Percentiles rank a stretch among this genome's conserved stretches.
These are phyloP conservation scores for Sorghum bicolor DNA, from an alignment of 176 grass and related monocot species.

Conservation along the genomic window DNA sequence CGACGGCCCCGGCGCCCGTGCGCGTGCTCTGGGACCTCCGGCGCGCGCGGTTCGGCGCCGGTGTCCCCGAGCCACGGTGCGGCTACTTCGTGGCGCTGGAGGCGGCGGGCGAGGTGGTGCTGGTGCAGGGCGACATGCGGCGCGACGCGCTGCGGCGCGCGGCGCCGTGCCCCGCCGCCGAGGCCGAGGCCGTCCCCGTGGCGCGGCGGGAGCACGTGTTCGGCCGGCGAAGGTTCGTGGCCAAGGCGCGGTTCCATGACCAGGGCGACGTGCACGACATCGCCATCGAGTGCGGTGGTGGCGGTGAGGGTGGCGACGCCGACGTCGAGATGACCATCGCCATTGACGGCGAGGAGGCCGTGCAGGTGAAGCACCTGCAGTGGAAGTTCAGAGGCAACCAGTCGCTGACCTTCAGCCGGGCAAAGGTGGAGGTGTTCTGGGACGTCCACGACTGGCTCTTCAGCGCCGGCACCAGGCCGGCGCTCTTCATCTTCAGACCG, in stretches of 20 bases:
- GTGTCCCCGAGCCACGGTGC: conserved; percentile 45
- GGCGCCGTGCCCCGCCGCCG: conserved; percentile 17
- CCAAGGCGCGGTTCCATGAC: conserved; percentile 69
- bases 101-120: conserved; percentile 54
- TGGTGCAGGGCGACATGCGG: conserved; percentile 68
- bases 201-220: conserved; percentile 73
- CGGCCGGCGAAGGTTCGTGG: conserved; percentile 51
- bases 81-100: conserved; percentile 66
- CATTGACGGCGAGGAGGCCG: conserved; percentile 63
- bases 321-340: conserved; percentile 71
- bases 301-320: conserved; percentile 14
- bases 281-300: conserved; percentile 52
- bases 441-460: conserved; percentile 94
- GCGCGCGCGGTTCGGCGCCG: conserved; percentile 48
- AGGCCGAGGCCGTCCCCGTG: conserved; percentile 41
- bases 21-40: conserved; percentile 85
- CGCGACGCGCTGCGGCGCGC: conserved; percentile 57
- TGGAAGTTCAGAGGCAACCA: conserved; percentile 93
- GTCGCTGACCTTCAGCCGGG: conserved; percentile 60
- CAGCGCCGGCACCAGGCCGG: conserved; percentile 59
- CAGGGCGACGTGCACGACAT: conserved; percentile 57
- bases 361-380: conserved; percentile 86
- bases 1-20: conserved; percentile 1
- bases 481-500: conserved; percentile 78
- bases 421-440: conserved; percentile 87